Evolutionary conservation across 495 filamentous ascomycete species (phyloP).

Genomic region (Penicillium longicatenatum): DNA sequence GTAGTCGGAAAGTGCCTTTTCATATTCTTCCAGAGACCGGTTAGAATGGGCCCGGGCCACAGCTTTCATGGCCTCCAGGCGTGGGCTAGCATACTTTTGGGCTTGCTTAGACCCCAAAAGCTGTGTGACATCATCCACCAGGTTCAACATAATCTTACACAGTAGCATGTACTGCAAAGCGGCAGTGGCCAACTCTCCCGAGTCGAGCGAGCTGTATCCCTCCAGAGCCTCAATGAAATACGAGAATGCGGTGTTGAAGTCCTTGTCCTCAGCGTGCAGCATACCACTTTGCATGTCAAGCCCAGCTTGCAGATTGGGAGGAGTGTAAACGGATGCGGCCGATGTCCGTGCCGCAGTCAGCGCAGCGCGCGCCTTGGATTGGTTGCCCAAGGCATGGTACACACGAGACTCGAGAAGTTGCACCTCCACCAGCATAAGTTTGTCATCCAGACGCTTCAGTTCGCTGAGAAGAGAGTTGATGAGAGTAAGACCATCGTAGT

Average conservation of each 20-base stretch:
- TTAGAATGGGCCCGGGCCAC: conserved; percentile 94
- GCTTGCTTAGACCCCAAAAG: conserved; percentile 94
- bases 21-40: conserved; percentile 93
- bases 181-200: conserved; percentile 78
- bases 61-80: conserved; percentile 97
- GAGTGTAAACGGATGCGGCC: conserved; percentile 95
- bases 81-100: conserved; percentile 89
- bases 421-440: conserved; percentile 97
- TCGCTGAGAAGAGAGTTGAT: conserved; percentile 95
- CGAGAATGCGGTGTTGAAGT: conserved; percentile 97
- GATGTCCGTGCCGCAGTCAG: conserved; percentile 92
- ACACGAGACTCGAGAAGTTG: conserved; percentile 95
- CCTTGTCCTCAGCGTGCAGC: conserved; percentile 96
- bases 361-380: conserved; percentile 92
- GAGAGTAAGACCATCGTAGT: conserved; percentile 93
- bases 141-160: conserved; percentile 99
- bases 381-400: conserved; percentile 96
- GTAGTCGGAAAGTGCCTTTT: conserved; percentile 85
- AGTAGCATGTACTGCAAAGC: conserved; percentile 99
- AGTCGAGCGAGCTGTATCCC: conserved; percentile 92
- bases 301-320: conserved; percentile 90
- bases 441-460: conserved; percentile 97
- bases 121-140: conserved; percentile 90
- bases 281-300: conserved; percentile 99
- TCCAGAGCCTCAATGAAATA: conserved; percentile 99